Conservation (phyloP, 2,329 filamentous ascomycete genomes). For the Cladosporium phlei region DNA sequence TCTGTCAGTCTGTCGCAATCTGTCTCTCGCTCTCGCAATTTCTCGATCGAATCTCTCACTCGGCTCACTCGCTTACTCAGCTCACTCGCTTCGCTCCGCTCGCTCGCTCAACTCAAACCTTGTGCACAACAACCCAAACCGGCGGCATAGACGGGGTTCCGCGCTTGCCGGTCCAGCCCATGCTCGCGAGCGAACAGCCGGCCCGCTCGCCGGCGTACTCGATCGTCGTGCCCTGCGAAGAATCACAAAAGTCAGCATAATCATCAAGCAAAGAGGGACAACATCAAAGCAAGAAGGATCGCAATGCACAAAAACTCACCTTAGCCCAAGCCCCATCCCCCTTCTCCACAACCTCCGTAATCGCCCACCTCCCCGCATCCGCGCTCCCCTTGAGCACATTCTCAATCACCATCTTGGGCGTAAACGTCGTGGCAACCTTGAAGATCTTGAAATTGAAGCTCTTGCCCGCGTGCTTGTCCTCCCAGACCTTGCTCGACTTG, state of each 20-base stretch:
- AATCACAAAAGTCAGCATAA: too few relatives aligned
- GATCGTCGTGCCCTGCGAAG: conserved; percentile 26
- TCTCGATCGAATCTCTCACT: too few relatives aligned
- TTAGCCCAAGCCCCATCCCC: conserved; percentile 30
- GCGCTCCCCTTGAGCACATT: conserved; percentile 21
- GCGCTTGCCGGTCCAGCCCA: conserved; percentile 32
- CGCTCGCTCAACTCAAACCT: conserved; percentile 18
- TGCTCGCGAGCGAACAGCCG: conserved; percentile 22
- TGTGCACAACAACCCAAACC: conserved; percentile 34
- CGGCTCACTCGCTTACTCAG: too few relatives aligned
- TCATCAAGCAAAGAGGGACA: too few relatives aligned
- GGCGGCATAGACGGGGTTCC: conserved; percentile 28
- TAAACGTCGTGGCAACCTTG: conserved; percentile 25
- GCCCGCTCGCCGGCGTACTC: conserved; percentile 26
- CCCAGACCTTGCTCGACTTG: conserved; percentile 25
- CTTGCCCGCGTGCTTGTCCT: conserved; percentile 19
- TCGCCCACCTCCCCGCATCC: conserved; percentile 25
- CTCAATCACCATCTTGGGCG: conserved; percentile 28
- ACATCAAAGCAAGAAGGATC: neutral
- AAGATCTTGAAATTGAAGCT: conserved; percentile 30
- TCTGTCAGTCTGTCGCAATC: too few relatives aligned
- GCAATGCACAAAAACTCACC: conserved; percentile 17
- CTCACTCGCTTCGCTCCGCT: neutral
- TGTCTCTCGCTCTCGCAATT: too few relatives aligned
- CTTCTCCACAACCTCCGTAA: conserved; percentile 31